These are phyloP conservation scores for Spironucleus salmonicida DNA, from an alignment of 208 protist genomes.

Conservation along the genomic window DNA sequence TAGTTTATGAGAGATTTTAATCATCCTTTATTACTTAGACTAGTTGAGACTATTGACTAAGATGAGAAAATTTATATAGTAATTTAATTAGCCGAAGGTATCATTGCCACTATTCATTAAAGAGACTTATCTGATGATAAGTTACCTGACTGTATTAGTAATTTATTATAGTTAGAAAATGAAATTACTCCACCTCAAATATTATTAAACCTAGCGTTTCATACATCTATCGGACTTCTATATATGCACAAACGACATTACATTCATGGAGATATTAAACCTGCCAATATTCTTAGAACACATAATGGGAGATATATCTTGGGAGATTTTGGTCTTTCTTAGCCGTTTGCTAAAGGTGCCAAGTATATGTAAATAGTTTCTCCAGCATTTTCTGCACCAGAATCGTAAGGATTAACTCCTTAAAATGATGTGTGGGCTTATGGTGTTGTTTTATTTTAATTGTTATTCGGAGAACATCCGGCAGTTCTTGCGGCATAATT, in stretches of 20 bases:
- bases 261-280: constrained; percentile 18
- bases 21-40: neutral
- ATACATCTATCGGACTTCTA: neutral
- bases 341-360: neutral
- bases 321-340: neutral
- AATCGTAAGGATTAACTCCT: neutral
- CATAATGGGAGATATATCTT: neutral
- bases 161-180: too few relatives aligned
- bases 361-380: neutral
- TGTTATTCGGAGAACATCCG: neutral
- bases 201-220: neutral
- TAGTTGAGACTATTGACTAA: neutral
- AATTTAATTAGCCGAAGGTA: constrained; percentile 19
- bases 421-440: constrained; percentile 17
- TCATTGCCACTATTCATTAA: neutral
- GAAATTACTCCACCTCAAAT: neutral
- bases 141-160: too few relatives aligned
- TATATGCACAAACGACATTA: neutral
- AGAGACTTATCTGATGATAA: too few relatives aligned
- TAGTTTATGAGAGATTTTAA: constrained; percentile 1
- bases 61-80: constrained; percentile 16
- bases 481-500: too few relatives aligned
- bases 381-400: constrained; percentile 17
- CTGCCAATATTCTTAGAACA: constrained; percentile 1
- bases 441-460: constrained; percentile 9